phyloP scores from a whole-genome alignment of 1,139 yeast genomes.

The Yamadazyma dushanensis region DNA sequence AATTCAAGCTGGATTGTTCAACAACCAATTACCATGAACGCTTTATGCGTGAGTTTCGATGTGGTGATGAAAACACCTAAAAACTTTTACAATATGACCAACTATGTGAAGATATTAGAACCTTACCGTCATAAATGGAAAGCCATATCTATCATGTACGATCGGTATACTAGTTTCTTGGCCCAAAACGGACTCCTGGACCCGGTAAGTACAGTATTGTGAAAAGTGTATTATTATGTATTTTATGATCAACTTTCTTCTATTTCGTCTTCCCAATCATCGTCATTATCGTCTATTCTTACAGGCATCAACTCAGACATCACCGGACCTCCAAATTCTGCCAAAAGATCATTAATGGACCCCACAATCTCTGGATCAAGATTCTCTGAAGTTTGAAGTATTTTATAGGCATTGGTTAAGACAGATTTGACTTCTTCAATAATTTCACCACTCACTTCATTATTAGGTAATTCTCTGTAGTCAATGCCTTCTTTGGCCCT shows the following conservation, averaged over 20 bases:
- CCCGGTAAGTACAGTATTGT: background rate
- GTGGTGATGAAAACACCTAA: conserved; percentile 3
- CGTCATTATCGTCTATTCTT: conserved; percentile 40
- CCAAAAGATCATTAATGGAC: conserved; percentile 51
- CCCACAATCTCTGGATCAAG: conserved; percentile 55
- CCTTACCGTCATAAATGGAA: conserved; percentile 5
- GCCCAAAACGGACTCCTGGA: background rate
- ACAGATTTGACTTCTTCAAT: conserved; percentile 51
- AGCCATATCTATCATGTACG: background rate
- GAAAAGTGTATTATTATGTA: background rate
- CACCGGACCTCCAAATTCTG: conserved; percentile 60
- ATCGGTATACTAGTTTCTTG: background rate
- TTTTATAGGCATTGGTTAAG: conserved; percentile 56
- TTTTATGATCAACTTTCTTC: conserved; percentile 20
- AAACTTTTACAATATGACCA: conserved; percentile 3
- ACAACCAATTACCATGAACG: conserved; percentile 2
- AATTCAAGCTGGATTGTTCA: conserved; percentile 6
- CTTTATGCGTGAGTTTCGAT: conserved; percentile 1
- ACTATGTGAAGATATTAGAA: conserved; percentile 2
- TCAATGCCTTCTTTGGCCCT: conserved; percentile 32
- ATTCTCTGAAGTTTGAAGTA: conserved; percentile 41
- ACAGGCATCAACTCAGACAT: conserved; percentile 49
- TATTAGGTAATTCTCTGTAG: conserved; percentile 43
- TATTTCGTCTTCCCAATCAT: conserved; percentile 49
- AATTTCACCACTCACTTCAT: conserved; percentile 27